A percentile compares a stretch with the other conserved stretches of the same genome.
Conservation (phyloP, 106 monocot genomes). For the Dioscorea alata region DNA sequence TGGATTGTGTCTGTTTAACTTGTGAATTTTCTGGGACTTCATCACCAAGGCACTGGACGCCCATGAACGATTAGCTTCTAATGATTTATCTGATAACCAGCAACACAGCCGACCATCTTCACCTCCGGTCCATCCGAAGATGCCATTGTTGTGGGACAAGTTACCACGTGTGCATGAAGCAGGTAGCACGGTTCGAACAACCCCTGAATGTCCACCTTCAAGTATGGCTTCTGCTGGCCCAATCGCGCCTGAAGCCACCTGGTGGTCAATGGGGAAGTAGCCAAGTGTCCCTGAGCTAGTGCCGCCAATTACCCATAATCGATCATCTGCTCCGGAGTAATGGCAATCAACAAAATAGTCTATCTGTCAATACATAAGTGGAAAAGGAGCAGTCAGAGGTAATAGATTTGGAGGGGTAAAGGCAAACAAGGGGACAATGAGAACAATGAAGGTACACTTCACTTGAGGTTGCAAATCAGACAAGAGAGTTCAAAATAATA, state of each 20-base stretch:
- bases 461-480: too few species aligned
- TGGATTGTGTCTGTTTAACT: constrained; percentile 47
- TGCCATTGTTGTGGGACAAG: constrained; percentile 20
- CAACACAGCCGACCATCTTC: constrained; percentile 94
- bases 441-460: too few species aligned
- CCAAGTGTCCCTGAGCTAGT: constrained; percentile 72
- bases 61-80: constrained; percentile 57
- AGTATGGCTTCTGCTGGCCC: constrained; percentile 74
- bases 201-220: constrained; percentile 81
- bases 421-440: too few species aligned
- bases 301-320: constrained; percentile 81
- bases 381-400: too few species aligned
- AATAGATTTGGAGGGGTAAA: too few species aligned
- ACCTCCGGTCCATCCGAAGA: constrained; percentile 92
- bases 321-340: constrained; percentile 44
- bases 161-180: constrained; percentile 33
- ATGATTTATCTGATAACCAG: constrained; percentile 60
- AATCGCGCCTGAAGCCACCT: constrained; percentile 22
- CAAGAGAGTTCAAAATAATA: too few species aligned
- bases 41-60: constrained; percentile 46
- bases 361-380: constrained; percentile 25
- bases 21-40: constrained; percentile 23
- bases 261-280: constrained; percentile 59
- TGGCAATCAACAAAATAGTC: constrained; percentile 97
- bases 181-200: constrained; percentile 73